A percentile compares a stretch with the other conserved stretches of the same genome.
These are phyloP conservation scores for Amoebophrya sp. DNA, from an alignment of 169 alveolate species.

Conservation along the genomic window DNA sequence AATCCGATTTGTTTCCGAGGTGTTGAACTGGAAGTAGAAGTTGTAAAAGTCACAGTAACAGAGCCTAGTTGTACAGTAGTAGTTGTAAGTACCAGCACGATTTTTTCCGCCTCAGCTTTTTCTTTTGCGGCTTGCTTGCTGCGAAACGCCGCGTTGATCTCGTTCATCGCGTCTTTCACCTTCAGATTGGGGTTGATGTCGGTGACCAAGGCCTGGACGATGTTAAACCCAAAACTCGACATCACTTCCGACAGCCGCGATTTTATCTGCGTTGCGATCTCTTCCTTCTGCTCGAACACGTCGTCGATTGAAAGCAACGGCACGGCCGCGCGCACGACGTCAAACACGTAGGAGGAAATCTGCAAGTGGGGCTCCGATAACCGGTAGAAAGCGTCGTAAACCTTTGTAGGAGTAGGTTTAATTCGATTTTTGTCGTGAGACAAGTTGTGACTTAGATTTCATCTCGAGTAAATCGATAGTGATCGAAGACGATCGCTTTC, in stretches of 20 bases:
- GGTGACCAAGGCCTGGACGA: constrained; percentile 17
- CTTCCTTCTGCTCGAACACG: constrained; percentile 23
- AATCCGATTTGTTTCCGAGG: not conserved
- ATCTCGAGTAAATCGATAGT: too few relatives aligned
- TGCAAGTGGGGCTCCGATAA: constrained; percentile 13
- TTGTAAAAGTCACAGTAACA: too few relatives aligned
- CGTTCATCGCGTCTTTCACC: constrained; percentile 26
- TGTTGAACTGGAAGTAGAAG: not conserved
- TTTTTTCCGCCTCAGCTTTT: constrained; percentile 23
- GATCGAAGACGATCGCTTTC: too few relatives aligned
- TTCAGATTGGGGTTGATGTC: constrained; percentile 22
- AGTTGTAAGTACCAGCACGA: not conserved
- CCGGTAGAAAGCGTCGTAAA: constrained; percentile 14
- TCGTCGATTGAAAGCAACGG: constrained; percentile 19
- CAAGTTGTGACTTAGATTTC: too few relatives aligned
- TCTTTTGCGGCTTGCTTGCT: constrained; percentile 26
- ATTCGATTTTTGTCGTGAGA: too few relatives aligned
- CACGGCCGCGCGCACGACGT: constrained; percentile 29
- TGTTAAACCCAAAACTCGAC: constrained; percentile 14
- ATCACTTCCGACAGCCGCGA: not conserved
- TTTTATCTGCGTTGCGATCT: constrained; percentile 13
- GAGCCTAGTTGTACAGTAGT: not conserved
- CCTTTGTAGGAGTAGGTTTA: too few relatives aligned
- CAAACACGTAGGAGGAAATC: constrained; percentile 23
- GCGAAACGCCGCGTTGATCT: constrained; percentile 18